A percentile compares a stretch with the other conserved stretches of the same genome.
phyloP scores from a whole-genome alignment of 805 yeast species.

The Starmerella geochares region DNA sequence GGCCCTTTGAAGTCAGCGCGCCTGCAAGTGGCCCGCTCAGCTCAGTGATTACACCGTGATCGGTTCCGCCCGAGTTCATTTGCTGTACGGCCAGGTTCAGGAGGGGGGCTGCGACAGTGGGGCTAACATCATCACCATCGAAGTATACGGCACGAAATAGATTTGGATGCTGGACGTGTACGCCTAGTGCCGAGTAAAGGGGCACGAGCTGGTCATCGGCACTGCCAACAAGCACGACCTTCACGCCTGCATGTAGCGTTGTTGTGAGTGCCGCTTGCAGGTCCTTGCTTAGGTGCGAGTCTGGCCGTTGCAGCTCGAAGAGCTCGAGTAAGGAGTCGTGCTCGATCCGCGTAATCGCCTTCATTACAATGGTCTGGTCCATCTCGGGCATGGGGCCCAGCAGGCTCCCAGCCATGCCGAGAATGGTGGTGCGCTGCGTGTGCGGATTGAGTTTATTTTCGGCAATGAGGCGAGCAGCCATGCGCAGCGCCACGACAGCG shows the following conservation, averaged over 20 bases:
- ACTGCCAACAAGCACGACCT: conserved; percentile 74
- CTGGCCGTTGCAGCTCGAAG: conserved; percentile 75
- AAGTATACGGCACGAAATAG: conserved; percentile 80
- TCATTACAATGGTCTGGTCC: conserved; percentile 71
- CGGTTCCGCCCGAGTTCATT: conserved; percentile 67
- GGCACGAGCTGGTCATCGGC: conserved; percentile 93
- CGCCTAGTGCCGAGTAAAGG: conserved; percentile 72
- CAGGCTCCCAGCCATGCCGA: conserved; percentile 94
- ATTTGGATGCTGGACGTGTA: conserved; percentile 79
- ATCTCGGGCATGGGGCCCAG: conserved; percentile 89
- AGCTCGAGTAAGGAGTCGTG: conserved; percentile 75
- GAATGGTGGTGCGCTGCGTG: conserved; percentile 49
- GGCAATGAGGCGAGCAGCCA: conserved; percentile 63
- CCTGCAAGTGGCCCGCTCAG: conserved; percentile 75
- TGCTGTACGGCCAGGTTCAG: conserved; percentile 64
- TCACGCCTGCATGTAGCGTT: conserved; percentile 59
- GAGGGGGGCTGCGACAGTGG: conserved; percentile 64
- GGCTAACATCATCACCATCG: conserved; percentile 70
- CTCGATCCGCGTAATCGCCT: conserved; percentile 85
- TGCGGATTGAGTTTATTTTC: conserved; percentile 38
- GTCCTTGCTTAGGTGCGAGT: conserved; percentile 59
- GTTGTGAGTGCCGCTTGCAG: conserved; percentile 57
- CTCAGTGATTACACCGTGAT: conserved; percentile 78
- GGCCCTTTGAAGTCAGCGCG: conserved; percentile 90
- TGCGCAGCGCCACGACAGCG: conserved; percentile 74